Percentiles rank a stretch among this genome's conserved stretches.
Evolutionary conservation across 176 grass and related monocot genomes (phyloP).

Genomic region (Juncus effusus): DNA sequence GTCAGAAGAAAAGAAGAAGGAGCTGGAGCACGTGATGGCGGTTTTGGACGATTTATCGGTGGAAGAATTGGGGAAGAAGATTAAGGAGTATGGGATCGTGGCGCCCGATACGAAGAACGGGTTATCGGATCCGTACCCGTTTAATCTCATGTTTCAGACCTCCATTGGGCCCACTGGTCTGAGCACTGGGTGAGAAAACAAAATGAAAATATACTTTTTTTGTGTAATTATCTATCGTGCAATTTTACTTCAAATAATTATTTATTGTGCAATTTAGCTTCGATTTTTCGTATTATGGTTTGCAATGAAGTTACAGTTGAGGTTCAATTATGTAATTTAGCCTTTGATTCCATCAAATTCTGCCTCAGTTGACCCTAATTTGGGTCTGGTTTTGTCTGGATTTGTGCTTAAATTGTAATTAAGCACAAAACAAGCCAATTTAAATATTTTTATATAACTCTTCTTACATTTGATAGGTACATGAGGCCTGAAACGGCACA

Average conservation of each 20-base stretch:
- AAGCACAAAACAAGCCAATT: not conserved
- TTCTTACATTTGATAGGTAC: slow-evolving; percentile 48
- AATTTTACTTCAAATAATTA: slow-evolving; percentile 1
- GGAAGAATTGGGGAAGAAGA: slow-evolving; percentile 69
- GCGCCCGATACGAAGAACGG: slow-evolving; percentile 90
- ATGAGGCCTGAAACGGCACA: slow-evolving; percentile 98
- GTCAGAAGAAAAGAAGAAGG: slow-evolving; percentile 39
- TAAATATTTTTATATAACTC: slow-evolving; percentile 16
- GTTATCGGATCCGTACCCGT: slow-evolving; percentile 76
- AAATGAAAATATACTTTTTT: not conserved
- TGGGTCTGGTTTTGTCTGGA: too few species aligned
- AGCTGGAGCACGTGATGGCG: slow-evolving; percentile 60
- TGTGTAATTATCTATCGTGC: not conserved
- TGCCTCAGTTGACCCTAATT: too few species aligned
- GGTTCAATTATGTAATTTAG: not conserved
- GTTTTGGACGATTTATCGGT: slow-evolving; percentile 84
- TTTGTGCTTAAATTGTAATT: too few species aligned
- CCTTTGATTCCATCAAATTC: too few species aligned
- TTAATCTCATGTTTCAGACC: slow-evolving; percentile 99
- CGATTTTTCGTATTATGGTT: not conserved
- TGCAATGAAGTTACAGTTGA: not conserved
- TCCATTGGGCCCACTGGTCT: slow-evolving; percentile 92
- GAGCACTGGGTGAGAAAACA: slow-evolving; percentile 57
- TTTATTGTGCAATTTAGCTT: slow-evolving; percentile 9
- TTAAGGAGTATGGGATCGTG: slow-evolving; percentile 80